Evolutionary conservation across 129 eudicot species (phyloP), one percentile per base, ranked within the genome.

Genomic region (Arctium minus): DNA sequence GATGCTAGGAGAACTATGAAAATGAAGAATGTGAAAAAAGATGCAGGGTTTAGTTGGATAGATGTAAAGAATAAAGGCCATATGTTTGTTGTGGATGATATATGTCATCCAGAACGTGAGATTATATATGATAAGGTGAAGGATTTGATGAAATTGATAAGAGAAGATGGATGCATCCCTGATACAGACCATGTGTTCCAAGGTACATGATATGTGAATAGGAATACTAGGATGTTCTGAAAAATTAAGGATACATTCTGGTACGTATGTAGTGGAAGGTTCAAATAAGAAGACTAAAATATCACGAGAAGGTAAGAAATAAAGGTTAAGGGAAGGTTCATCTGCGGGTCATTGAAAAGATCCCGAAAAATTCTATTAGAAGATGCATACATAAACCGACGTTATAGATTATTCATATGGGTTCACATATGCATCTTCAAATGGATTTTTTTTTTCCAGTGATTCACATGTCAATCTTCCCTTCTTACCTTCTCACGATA

Each of bases 31-130:
- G 82, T 89, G 13, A 84, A 78, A 74, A 89, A 86, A 76, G 92
- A 86, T 67, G 89, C 92, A 9, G 89, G 89, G 40, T 89, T 86
- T 75, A 89, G 92, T 75, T 84, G 88, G 88, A 83, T 89, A 27
- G 83, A 89, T 74, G 84, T 89, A 18, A 89, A 81, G 74, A 81
- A 35, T 22, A 74, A 81, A 70, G 80, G 84, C 10, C 86, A 83
- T 89, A 69, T 84, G 38, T 89, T 89, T 75, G 88, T 89, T 62
- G 89, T 86, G 30, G 85, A 89, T 69, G 90, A 90, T 82, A 82
- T 80, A 74, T 84, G 87, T 1, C 91, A 88, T 77, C 87, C 87
- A 2, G 78, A 76, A 65, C 40, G 73, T 18, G 72, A 84, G 50
- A 72, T 60, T 56, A 83, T 85, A 80, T 76, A 82, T 56, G 85